Evolutionary conservation across 2,329 filamentous ascomycete genomes (phyloP), one percentile per base, ranked within the genome.

Genomic region (Exophiala bonariae): DNA sequence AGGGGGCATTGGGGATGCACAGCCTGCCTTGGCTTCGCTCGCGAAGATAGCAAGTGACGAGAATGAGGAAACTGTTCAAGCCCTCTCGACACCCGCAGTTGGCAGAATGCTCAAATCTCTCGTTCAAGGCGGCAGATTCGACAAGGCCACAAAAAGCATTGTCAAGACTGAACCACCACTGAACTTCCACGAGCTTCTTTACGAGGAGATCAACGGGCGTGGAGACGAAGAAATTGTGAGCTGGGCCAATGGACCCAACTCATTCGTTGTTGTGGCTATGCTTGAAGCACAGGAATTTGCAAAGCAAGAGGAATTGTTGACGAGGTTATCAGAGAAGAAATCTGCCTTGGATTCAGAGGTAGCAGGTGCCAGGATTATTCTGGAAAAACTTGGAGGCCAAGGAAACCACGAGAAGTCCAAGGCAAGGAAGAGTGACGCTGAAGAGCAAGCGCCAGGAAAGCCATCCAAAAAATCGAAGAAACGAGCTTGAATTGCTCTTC

Each of bases 71-170:
- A 63, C 67, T 34, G 59, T 64, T 6, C 65, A 73, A 44, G 68
- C 87, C 46, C 82, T 85, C n/a, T 73, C 79, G 40, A 77, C 79
- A 3, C 81, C 85, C 7, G 76, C 74, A 19, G 86, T 83, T 32
- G 89, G 88, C 13, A 85, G 89, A 49, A 86, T 96, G 84, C 79
- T 97, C 61, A 96, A 96, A 73, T 86, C 86, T 0, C 79, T 99
- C 6, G 90, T 96, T 18, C 85, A 89, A 44, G 93, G 93, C 33
- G 93, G 95, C 19, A 84, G 83, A 48, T 99, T 87, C 64, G 89
- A 97, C 68, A 81, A 82, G 51, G 77, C 77, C 34, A 77, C 81
- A 2, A 89, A 89, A 68, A 82, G 77, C 46, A 51, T 60, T 16
- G 70, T 93, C 35, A 79, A 86, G 60, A 78, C 86, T 2, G 82